Evolutionary conservation across 371 early-diverging fungal species (phyloP).

Genomic region (Mucor circinelloides): DNA sequence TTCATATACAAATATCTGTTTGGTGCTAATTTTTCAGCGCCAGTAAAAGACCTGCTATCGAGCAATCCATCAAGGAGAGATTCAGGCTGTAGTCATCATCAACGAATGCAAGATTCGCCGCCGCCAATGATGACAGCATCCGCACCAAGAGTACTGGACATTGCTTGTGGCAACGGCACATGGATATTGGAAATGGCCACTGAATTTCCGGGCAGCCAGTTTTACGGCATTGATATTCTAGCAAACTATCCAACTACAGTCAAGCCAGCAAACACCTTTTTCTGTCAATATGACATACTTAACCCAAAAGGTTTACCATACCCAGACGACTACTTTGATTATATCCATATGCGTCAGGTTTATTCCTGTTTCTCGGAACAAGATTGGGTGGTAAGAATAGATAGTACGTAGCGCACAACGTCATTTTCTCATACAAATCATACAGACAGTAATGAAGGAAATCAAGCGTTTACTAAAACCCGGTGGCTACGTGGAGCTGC

Average conservation of each 20-base stretch:
- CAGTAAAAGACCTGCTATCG: constrained; percentile 39
- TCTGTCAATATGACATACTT: constrained; percentile 48
- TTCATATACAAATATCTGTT: constrained; percentile 43
- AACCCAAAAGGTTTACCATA: constrained; percentile 50
- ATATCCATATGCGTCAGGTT: constrained; percentile 53
- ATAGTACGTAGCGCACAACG: background rate
- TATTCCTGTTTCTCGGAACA: constrained; percentile 40
- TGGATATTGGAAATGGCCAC: constrained; percentile 60
- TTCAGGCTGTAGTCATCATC: constrained; percentile 6
- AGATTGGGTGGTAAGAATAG: constrained; percentile 34
- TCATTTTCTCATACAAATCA: background rate
- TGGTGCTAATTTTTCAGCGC: constrained; percentile 42
- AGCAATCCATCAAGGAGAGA: constrained; percentile 9
- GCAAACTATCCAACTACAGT: constrained; percentile 53
- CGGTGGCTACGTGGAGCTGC: constrained; percentile 58
- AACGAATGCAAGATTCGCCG: background rate
- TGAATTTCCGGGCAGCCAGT: constrained; percentile 54
- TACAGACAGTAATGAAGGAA: constrained; percentile 27
- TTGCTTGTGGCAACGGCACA: constrained; percentile 49
- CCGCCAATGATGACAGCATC: background rate
- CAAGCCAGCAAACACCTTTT: constrained; percentile 54
- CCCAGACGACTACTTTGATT: constrained; percentile 57
- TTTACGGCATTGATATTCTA: constrained; percentile 53
- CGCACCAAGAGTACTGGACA: constrained; percentile 36
- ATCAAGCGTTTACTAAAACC: constrained; percentile 53